Evolutionary conservation across 257 asterid species (phyloP).

Genomic region (Solanum virginianum): DNA sequence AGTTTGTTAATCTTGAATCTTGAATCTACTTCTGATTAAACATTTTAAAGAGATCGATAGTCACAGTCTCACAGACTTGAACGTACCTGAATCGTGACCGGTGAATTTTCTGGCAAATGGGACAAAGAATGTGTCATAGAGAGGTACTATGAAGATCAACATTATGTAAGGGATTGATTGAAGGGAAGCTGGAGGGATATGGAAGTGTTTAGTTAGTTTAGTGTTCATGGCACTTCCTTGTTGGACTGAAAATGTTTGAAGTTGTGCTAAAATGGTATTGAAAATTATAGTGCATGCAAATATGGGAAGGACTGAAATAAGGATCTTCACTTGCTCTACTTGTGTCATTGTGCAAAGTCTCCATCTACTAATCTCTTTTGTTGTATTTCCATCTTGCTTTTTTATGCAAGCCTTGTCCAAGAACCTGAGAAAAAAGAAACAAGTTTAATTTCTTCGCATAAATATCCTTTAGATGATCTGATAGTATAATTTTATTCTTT

Average conservation of each 20-base stretch:
- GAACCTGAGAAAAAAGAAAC: slow-evolving; percentile 23
- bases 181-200: slow-evolving; percentile 90
- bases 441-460: neutral
- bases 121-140: slow-evolving; percentile 63
- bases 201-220: slow-evolving; percentile 37
- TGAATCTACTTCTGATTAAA: neutral
- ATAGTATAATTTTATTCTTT: neutral
- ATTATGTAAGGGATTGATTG: slow-evolving; percentile 89
- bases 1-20: too few relatives aligned
- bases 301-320: slow-evolving; percentile 61
- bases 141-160: slow-evolving; percentile 66
- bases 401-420: slow-evolving; percentile 89
- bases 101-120: slow-evolving; percentile 69
- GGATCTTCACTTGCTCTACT: slow-evolving; percentile 69
- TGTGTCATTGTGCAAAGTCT: slow-evolving; percentile 41
- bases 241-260: slow-evolving; percentile 94
- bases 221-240: slow-evolving; percentile 87
- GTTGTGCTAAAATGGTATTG: slow-evolving; percentile 87
- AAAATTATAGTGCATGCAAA: slow-evolving; percentile 84
- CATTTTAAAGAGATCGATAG: neutral
- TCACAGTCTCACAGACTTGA: neutral
- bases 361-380: slow-evolving; percentile 43
- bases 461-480: neutral
- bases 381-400: slow-evolving; percentile 15
- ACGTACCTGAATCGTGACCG: slow-evolving; percentile 29